Evolutionary conservation across 176 grass and related monocot species (phyloP).

Genomic region (Oryza punctata): DNA sequence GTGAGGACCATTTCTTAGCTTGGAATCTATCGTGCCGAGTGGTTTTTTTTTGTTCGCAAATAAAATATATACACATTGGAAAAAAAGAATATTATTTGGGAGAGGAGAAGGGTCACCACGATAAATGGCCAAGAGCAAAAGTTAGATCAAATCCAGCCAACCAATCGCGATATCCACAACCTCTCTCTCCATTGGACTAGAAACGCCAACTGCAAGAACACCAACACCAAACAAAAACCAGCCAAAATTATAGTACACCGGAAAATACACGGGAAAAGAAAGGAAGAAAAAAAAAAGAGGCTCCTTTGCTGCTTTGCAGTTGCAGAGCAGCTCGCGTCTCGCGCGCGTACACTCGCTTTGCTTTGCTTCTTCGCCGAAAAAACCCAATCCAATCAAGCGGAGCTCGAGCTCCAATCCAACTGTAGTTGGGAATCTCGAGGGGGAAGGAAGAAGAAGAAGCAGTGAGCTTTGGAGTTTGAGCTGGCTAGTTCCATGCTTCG

Average conservation of each 20-base stretch:
- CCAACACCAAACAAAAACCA: constrained; percentile 39
- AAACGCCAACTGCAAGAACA: constrained; percentile 31
- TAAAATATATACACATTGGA: neutral
- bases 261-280: constrained; percentile 1
- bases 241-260: constrained; percentile 7
- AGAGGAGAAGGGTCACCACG: constrained; percentile 5
- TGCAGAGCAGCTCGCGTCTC: neutral
- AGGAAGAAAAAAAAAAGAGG: neutral
- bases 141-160: constrained; percentile 54
- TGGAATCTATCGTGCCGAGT: constrained; percentile 4
- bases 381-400: constrained; percentile 20
- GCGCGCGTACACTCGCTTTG: neutral
- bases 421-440: constrained; percentile 24
- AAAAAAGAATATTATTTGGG: constrained; percentile 32
- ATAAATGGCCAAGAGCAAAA: constrained; percentile 50
- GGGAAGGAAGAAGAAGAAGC: constrained; percentile 12
- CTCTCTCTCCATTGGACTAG: constrained; percentile 51
- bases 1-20: neutral
- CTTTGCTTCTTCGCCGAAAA: too few species aligned
- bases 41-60: neutral
- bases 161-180: constrained; percentile 54
- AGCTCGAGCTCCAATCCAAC: neutral
- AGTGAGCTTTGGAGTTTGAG: neutral
- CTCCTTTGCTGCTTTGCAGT: neutral
- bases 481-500: constrained; percentile 19